phyloP scores from a whole-genome alignment of 345 rosid genomes.

The Geranium rotundifolium region DNA sequence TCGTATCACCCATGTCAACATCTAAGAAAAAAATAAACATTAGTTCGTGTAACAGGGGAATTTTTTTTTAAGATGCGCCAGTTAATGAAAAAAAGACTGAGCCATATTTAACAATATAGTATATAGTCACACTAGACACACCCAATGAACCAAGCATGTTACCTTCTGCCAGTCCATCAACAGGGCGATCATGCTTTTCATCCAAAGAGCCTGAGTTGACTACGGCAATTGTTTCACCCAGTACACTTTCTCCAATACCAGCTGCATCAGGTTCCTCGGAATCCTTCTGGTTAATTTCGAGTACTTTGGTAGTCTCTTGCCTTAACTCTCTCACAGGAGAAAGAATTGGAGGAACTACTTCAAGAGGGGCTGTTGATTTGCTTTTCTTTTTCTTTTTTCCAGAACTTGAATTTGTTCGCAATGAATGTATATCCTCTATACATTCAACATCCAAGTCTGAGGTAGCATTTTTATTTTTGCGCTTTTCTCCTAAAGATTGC shows the following conservation, averaged over 20 bases:
- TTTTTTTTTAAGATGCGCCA: neutral
- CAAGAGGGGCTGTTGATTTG: constrained; percentile 13
- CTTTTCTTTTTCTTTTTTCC: constrained; percentile 23
- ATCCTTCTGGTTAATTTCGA: constrained; percentile 6
- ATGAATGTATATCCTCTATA: constrained; percentile 7
- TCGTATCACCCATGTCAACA: constrained; percentile 7
- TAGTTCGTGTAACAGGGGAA: too few species aligned
- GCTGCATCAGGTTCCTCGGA: constrained; percentile 13
- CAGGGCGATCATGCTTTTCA: constrained; percentile 16
- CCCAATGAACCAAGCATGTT: too few species aligned
- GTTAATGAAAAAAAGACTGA: too few species aligned
- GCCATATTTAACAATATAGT: neutral
- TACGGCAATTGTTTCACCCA: constrained; percentile 12
- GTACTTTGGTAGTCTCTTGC: constrained; percentile 7
- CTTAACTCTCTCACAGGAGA: constrained; percentile 12
- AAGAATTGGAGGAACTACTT: constrained; percentile 13
- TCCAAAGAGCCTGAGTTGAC: constrained; percentile 10
- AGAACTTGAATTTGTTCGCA: constrained; percentile 1
- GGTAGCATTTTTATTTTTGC: constrained; percentile 6
- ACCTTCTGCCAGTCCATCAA: constrained; percentile 9
- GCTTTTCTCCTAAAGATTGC: constrained; percentile 9
- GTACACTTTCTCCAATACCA: constrained; percentile 6
- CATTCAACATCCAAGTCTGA: constrained; percentile 11
- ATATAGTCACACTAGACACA: neutral
- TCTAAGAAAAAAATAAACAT: constrained; percentile 2